A percentile compares a stretch with the other conserved stretches of the same genome.
These are phyloP conservation scores for Curvularia eragrostidis DNA, from an alignment of 2,329 filamentous ascomycete species.

Conservation along the genomic window DNA sequence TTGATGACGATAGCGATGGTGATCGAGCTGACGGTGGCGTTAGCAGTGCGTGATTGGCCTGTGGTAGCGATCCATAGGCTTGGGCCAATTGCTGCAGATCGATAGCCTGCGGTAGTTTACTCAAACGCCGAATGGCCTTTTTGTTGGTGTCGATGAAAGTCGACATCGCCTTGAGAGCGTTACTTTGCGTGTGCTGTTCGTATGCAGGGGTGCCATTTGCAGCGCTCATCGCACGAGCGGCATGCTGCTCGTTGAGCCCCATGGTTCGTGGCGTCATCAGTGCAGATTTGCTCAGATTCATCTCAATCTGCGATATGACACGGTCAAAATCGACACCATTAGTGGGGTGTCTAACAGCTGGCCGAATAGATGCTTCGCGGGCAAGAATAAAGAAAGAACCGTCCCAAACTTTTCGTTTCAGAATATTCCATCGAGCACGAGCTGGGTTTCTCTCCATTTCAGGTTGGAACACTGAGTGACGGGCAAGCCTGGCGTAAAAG, in stretches of 20 bases:
- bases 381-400: conserved; percentile 61
- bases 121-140: conserved; percentile 7
- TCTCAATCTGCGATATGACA: conserved; percentile 54
- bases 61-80: conserved; percentile 6
- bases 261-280: conserved; percentile 27
- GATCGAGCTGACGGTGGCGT: conserved; percentile 4
- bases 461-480: conserved; percentile 59
- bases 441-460: conserved; percentile 62
- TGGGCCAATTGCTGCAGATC: conserved; percentile 4
- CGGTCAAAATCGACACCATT: conserved; percentile 55
- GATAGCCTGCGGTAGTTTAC: background rate
- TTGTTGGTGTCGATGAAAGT: conserved; percentile 33
- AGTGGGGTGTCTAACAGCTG: conserved; percentile 18
- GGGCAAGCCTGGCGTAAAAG: conserved; percentile 61
- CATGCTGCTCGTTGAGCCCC: conserved; percentile 54
- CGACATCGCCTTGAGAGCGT: conserved; percentile 56
- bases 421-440: conserved; percentile 60
- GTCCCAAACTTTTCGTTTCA: conserved; percentile 58
- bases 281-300: conserved; percentile 35
- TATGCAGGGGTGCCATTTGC: conserved; percentile 49
- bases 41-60: conserved; percentile 1
- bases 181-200: conserved; percentile 53
- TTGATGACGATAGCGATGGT: conserved; percentile 3
- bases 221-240: conserved; percentile 45
- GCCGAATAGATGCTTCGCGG: conserved; percentile 30